Base-by-base conservation (phyloP, 768 basidiomycete genomes). In the Termitomyces bulborhizus region DNA sequence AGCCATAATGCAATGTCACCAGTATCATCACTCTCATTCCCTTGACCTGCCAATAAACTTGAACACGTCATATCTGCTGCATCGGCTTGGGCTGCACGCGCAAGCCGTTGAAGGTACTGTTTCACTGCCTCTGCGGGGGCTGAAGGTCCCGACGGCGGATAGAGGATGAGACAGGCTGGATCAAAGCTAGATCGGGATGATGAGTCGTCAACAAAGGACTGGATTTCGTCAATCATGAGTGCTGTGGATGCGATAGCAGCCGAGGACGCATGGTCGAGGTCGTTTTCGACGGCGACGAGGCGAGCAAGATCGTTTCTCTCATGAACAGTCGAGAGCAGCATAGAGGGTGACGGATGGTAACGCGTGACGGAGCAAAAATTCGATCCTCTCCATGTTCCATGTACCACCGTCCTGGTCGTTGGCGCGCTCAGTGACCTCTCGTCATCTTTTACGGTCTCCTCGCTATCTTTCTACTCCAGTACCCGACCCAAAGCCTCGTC, bases 21-120 rank as follows among this genome's bases (percentile, higher is more conserved):
- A 41, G 71, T 79, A 46, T 85, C 82, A 57, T 83, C 82, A 59
- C 74, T 76, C 59, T 86, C 83, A 58, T 75, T 81, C n/a, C 70
- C 64, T 32, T 71, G 71, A 2, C 83, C 82, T 0, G 76, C 77
- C 12, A 84, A 71, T 44, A 84, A 67, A 60, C 80, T 83, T n/a
- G 78, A 76, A 61, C 73, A 78, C 11, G 70, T 64, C 9, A 72
- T 67, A 3, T 71, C 66, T 27, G 62, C 65, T 3, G 82, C 79
- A 1, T 74, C 67, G 1, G 58, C 61, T 48, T 75, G 69, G 11
- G 78, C 77, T 37, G 66, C 62, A 13, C 63, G 57, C 4, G 73
- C 75, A 48, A 84, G 71, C 13, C 65, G 47, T 16, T 62, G 59
- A 21, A 77, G 64, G 51, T 65, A 69, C 6, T 54, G 49, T 41